Percentiles rank a stretch among this genome's conserved stretches.
phyloP scores from a whole-genome alignment of 495 filamentous ascomycete genomes.

The Baudoinia panamericana region DNA sequence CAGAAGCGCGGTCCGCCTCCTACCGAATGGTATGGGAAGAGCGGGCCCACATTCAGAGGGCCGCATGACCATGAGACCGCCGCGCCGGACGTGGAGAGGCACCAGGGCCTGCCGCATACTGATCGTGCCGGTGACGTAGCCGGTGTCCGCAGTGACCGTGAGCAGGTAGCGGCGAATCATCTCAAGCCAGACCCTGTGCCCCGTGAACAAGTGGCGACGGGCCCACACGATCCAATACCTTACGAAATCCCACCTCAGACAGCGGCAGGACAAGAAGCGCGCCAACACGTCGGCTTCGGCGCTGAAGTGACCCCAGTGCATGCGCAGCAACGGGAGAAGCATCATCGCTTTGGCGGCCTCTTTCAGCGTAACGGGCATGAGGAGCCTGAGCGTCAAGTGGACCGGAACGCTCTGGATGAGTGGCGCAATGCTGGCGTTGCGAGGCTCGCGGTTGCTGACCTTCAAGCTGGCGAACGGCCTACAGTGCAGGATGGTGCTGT shows the following conservation, averaged over 20 bases:
- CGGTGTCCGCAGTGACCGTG: slow-evolving; percentile 4
- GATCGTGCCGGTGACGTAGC: slow-evolving; percentile 22
- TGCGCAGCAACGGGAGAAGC: slow-evolving; percentile 7
- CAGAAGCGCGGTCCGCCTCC: slow-evolving; percentile 5
- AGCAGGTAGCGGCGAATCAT: not conserved
- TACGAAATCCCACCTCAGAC: slow-evolving; percentile 24
- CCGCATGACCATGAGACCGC: not conserved
- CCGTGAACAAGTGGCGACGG: slow-evolving; percentile 13
- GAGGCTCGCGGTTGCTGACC: slow-evolving; percentile 19
- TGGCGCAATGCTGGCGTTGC: slow-evolving; percentile 25
- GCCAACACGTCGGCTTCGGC: slow-evolving; percentile 24
- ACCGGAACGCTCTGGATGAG: slow-evolving; percentile 24
- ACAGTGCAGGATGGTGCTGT: not conserved
- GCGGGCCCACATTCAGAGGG: not conserved
- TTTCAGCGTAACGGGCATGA: slow-evolving; percentile 23
- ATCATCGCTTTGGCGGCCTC: slow-evolving; percentile 20
- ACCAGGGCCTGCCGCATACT: slow-evolving; percentile 23
- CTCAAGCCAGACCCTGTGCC: slow-evolving; percentile 20
- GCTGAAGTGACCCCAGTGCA: slow-evolving; percentile 1
- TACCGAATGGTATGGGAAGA: not conserved
- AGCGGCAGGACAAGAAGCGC: slow-evolving; percentile 14
- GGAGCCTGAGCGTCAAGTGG: slow-evolving; percentile 20
- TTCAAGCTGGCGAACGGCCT: slow-evolving; percentile 5
- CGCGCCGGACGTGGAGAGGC: not conserved
- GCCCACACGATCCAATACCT: slow-evolving; percentile 2